Base-by-base conservation (phyloP, 225 moss, liverwort and hornwort genomes). In the Asterella californica region DNA sequence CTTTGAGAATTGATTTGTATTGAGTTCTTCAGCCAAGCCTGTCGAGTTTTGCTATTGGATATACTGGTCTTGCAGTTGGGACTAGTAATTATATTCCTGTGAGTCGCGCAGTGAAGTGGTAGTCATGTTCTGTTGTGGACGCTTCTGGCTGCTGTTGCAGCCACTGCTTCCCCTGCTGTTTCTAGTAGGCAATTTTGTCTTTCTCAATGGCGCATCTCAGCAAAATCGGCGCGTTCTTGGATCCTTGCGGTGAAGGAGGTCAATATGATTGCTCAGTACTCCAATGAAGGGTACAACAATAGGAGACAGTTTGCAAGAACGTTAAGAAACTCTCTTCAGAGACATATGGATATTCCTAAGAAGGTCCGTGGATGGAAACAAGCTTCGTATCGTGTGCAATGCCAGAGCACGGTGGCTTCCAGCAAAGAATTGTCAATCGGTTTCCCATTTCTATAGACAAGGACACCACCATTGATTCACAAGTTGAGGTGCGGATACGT, bases 381-480 rank as follows among this genome's bases (percentile, higher is more conserved):
- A 46, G 46, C 19, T 53, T 9, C 65, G 47, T 79, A 59, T 17
- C 80, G 82, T 47, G 62, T 83, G 21, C 82, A 72, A 70, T 88
- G 87, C 76, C 50, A 80, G 42, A 74, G 83, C 57, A 71, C 83
- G 1, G 60, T 77, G 2, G 78, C 83, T 54, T 80, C 83, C 78
- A 38, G 74, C 76, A 91, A 90, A 79, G 87, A 90, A 75, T 76
- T 90, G 4, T 78, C 82, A 6, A 85, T 96, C 61, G 83, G 84
- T 76, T 92, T 22, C 87, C 90, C 25, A 80, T 96, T 62, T 81
- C 84, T 46, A 71, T 96, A 37, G 90, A 96, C 72, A 88, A 86
- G 4, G 73, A 78, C 50, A 84, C 34, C 2, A 85, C 67, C 19
- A 19, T 76, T n/a, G 90, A 86, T 48, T 67, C 75, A 19, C 24